Base-by-base conservation (phyloP, 1,284 basidiomycete species). In the Abortiporus biennis region DNA sequence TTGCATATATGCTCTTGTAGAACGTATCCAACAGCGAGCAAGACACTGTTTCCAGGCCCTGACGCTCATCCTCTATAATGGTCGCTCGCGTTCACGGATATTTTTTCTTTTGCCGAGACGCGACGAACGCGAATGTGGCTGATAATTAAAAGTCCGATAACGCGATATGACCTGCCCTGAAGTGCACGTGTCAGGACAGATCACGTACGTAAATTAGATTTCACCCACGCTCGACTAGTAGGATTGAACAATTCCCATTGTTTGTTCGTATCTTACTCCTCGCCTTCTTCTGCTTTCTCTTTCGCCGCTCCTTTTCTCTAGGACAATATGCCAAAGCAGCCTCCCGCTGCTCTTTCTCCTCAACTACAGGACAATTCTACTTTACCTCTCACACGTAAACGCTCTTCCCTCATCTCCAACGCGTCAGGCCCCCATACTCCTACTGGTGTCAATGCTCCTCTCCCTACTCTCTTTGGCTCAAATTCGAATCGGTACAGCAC, bases 401-500 rank as follows among this genome's bases (percentile, higher is more conserved):
- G 59, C 44, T 55, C 58, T 33, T 55, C 62, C 42, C 49, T 55
- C 42, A 53, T 59, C 43, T 56, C 58, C 40, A 56, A 57, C 43
- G 52, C 46, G 36, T 58, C 59, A 24, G 43, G 57, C 37, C 61
- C 66, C 12, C 67, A 62, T 42, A 66, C 63, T 40, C 66, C 67
- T 15, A 66, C 67, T 34, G 61, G 59, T 47, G 51, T 58, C 49
- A 55, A 59, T 47, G 55, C 63, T 36, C 60, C 65, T 31, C 57
- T 66, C 24, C 54, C 59, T 6, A n/a, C n/a, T n/a, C 45, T 66
- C 29, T 56, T 77, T 47, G 61, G 74, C 3, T 61, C 74, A 3
- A 57, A 71, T 12, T 65, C 64, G 13, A 76, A 82, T 54, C 71
- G 85, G 49, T 82, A 80, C 58, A 86, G 83, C 61, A 78, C 80